Conservation (phyloP, 805 yeast species). For the Candida ortonii region DNA sequence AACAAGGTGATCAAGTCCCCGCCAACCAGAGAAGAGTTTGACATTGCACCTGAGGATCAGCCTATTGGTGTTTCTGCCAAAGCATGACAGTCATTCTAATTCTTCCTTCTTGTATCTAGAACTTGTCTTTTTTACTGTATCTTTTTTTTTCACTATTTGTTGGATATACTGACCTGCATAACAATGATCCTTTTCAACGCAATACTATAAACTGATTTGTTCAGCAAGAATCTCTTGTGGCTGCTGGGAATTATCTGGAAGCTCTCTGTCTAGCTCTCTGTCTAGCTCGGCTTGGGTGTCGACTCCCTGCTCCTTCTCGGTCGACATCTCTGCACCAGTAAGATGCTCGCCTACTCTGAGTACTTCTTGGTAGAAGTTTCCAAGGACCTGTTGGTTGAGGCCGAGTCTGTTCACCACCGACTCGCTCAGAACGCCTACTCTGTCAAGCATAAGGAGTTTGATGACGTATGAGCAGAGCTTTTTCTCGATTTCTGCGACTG, state of each 20-base stretch:
- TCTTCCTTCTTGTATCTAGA: too few species aligned
- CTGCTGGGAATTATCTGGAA: too few species aligned
- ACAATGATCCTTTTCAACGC: too few species aligned
- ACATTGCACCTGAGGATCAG: conserved; percentile 34
- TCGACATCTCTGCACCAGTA: not conserved
- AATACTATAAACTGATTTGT: too few species aligned
- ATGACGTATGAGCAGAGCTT: conserved; percentile 24
- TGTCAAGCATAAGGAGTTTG: conserved; percentile 23
- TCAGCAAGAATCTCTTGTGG: too few species aligned
- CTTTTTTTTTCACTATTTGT: too few species aligned
- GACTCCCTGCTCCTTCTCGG: conserved; percentile 7
- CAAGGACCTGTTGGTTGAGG: conserved; percentile 25
- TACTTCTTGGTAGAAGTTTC: conserved; percentile 19
- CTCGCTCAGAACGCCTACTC: conserved; percentile 15
- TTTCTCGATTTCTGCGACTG: conserved; percentile 18
- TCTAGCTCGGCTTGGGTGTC: too few species aligned
- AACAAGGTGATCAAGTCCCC: conserved; percentile 67
- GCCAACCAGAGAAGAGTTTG: conserved; percentile 31
- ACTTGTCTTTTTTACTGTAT: too few species aligned
- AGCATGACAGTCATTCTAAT: too few species aligned
- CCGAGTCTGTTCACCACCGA: conserved; percentile 19
- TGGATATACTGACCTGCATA: too few species aligned
- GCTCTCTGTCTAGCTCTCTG: too few species aligned
- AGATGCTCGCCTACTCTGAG: conserved; percentile 4
- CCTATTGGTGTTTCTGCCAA: conserved; percentile 28